These are phyloP conservation scores for Claviceps humidiphila DNA, from an alignment of 2,329 filamentous ascomycete genomes.

Conservation along the genomic window DNA sequence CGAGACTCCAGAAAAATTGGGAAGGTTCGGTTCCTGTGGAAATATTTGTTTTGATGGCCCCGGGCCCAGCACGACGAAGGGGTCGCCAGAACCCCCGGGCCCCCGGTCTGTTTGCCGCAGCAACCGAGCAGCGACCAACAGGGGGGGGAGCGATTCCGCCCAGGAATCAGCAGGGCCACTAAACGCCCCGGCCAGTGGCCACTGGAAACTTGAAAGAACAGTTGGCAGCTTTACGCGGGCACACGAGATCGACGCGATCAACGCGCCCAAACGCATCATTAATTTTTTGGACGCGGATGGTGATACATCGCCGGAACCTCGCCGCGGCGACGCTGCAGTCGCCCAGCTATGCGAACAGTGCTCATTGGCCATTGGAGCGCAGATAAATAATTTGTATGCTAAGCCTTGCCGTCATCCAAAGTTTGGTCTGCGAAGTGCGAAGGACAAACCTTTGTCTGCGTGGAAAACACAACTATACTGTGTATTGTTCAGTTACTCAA, in stretches of 20 bases:
- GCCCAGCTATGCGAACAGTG: neutral
- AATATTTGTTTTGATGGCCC: conserved; percentile 3
- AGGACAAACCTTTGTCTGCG: neutral
- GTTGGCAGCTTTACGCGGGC: conserved; percentile 24
- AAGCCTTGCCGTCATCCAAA: neutral
- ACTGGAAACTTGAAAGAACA: neutral
- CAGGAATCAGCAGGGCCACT: neutral
- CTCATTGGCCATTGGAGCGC: neutral
- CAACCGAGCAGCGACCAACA: conserved; percentile 9
- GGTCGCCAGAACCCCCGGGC: neutral
- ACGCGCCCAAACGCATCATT: conserved; percentile 3
- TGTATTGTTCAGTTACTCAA: neutral
- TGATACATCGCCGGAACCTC: neutral
- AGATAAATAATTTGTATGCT: neutral
- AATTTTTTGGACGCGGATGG: neutral
- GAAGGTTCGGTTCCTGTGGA: neutral
- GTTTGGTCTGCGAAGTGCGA: neutral
- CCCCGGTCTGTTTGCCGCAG: conserved; percentile 11
- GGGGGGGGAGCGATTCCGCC: neutral
- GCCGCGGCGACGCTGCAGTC: neutral
- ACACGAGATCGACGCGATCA: conserved; percentile 11
- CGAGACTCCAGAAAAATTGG: neutral
- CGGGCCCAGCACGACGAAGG: neutral
- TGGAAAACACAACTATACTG: neutral
- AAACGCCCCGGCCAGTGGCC: neutral